phyloP scores from a whole-genome alignment of 306 rosid species.

The Bauhinia variegata region DNA sequence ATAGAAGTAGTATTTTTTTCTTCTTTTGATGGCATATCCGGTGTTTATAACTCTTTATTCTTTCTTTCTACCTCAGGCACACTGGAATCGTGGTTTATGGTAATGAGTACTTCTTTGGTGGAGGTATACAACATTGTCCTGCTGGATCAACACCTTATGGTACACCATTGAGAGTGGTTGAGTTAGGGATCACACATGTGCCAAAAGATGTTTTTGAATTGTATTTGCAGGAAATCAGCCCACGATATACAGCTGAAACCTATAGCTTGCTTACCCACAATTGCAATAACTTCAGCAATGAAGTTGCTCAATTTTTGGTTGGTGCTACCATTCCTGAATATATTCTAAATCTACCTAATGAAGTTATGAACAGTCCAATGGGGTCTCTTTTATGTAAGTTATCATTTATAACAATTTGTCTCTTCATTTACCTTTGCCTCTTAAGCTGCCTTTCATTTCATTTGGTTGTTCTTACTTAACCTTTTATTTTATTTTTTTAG shows the following conservation, averaged over 20 bases:
- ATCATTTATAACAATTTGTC: neutral
- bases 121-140: slow-evolving; percentile 75
- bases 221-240: slow-evolving; percentile 84
- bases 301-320: slow-evolving; percentile 89
- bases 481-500: slow-evolving; percentile 35
- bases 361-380: slow-evolving; percentile 90
- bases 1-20: too few relatives aligned
- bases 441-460: too few relatives aligned
- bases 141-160: slow-evolving; percentile 88
- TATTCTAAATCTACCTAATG: slow-evolving; percentile 84
- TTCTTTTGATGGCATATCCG: neutral
- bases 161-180: slow-evolving; percentile 71
- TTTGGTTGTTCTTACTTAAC: neutral
- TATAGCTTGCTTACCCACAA: slow-evolving; percentile 83
- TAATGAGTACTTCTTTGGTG: slow-evolving; percentile 90
- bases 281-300: slow-evolving; percentile 94
- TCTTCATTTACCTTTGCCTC: neutral
- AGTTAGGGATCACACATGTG: slow-evolving; percentile 83
- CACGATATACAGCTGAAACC: slow-evolving; percentile 75
- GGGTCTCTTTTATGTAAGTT: slow-evolving; percentile 77
- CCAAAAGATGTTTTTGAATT: slow-evolving; percentile 85
- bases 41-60: neutral
- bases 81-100: slow-evolving; percentile 93
- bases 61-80: slow-evolving; percentile 59
- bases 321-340: slow-evolving; percentile 77